These are phyloP conservation scores for Paramecium primaurelia DNA, from an alignment of 73 alveolate species.

Conservation along the genomic window DNA sequence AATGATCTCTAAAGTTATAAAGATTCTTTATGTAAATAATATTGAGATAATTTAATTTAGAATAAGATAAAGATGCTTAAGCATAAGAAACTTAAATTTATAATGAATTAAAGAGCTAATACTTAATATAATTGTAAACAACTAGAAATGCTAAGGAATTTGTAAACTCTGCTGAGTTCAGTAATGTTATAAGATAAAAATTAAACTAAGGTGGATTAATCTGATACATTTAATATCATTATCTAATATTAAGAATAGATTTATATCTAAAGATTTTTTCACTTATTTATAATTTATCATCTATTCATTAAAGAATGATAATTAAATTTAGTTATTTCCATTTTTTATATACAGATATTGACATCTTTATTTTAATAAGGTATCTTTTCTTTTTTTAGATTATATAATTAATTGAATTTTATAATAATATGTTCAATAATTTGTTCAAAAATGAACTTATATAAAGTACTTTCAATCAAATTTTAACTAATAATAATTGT, in stretches of 20 bases:
- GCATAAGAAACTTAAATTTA: conserved; percentile 10
- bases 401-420: not conserved
- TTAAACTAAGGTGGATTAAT: not conserved
- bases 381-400: too few relatives aligned
- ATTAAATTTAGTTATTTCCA: too few relatives aligned
- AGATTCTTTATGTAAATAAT: not conserved
- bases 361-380: too few relatives aligned
- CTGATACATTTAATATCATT: not conserved
- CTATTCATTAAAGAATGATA: too few relatives aligned
- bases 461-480: not conserved
- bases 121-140: not conserved
- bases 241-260: not conserved
- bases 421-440: not conserved
- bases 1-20: not conserved
- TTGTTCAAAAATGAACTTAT: not conserved
- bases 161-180: conserved; percentile 33
- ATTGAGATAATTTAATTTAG: not conserved
- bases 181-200: not conserved
- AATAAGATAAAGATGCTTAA: conserved; percentile 20
- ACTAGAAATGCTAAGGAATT: conserved; percentile 20
- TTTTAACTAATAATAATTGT: not conserved
- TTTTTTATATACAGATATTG: too few relatives aligned
- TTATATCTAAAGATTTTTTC: too few relatives aligned
- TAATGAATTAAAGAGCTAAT: conserved; percentile 2
- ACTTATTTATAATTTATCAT: too few relatives aligned